A percentile compares a stretch with the other conserved stretches of the same genome.
These are phyloP conservation scores for Kwoniella shandongensis DNA, from an alignment of 768 basidiomycete species.

Conservation along the genomic window DNA sequence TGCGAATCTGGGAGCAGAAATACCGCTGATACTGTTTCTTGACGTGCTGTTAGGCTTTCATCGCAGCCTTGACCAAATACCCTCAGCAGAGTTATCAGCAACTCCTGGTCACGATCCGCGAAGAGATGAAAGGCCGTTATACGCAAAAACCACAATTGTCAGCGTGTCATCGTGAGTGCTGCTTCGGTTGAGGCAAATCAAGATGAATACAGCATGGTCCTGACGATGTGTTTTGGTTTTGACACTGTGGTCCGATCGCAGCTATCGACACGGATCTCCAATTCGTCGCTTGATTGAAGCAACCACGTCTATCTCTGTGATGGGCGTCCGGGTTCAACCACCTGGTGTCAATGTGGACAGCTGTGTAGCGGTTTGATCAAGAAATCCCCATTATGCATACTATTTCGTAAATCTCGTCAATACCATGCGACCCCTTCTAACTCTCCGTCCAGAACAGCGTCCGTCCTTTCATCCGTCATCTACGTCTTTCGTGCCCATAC, in stretches of 20 bases:
- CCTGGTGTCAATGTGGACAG: too few relatives aligned
- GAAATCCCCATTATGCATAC: background rate
- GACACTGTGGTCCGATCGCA: too few relatives aligned
- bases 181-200: too few relatives aligned
- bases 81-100: slow-evolving; percentile 53
- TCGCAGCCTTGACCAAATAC: slow-evolving; percentile 52
- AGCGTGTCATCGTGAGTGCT: slow-evolving; percentile 44
- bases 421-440: too few relatives aligned
- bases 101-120: slow-evolving; percentile 53
- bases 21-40: background rate
- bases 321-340: too few relatives aligned
- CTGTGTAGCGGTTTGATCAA: background rate
- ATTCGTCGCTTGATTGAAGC: slow-evolving; percentile 36
- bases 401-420: background rate
- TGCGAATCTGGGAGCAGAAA: too few relatives aligned
- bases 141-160: slow-evolving; percentile 53
- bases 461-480: too few relatives aligned
- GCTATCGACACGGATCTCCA: slow-evolving; percentile 42
- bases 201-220: too few relatives aligned
- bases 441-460: too few relatives aligned
- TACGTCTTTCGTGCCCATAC: background rate
- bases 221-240: too few relatives aligned
- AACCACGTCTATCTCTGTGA: too few relatives aligned
- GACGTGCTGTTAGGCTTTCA: slow-evolving; percentile 46
- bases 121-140: slow-evolving; percentile 54